phyloP scores from a whole-genome alignment of 768 basidiomycete genomes.

The Cyathus striatus region DNA sequence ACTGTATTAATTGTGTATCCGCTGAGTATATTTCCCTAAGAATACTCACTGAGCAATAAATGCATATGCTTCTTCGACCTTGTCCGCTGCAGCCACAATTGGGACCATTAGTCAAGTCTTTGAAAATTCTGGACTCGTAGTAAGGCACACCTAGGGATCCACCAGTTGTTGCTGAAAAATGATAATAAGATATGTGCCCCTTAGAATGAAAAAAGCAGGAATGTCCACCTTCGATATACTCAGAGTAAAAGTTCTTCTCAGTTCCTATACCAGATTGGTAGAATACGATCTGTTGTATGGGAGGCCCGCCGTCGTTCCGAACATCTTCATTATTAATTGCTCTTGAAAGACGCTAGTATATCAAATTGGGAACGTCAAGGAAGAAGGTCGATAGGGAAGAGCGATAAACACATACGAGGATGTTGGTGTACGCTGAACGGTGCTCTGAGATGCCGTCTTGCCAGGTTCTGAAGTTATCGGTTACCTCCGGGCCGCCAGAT shows the following conservation, averaged over 20 bases:
- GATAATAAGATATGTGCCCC: not conserved
- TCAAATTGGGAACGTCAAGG: too few species aligned
- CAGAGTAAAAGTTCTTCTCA: slow-evolving; percentile 50
- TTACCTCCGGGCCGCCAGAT: slow-evolving; percentile 1
- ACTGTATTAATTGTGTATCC: not conserved
- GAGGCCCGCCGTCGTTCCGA: slow-evolving; percentile 20
- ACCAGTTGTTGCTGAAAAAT: slow-evolving; percentile 53
- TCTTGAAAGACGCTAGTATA: slow-evolving; percentile 45
- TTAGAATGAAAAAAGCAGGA: not conserved
- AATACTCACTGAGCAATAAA: slow-evolving; percentile 70
- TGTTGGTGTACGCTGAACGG: slow-evolving; percentile 49
- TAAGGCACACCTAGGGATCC: slow-evolving; percentile 45
- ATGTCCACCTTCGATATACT: slow-evolving; percentile 52
- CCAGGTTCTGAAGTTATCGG: slow-evolving; percentile 50
- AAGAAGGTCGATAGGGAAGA: too few species aligned
- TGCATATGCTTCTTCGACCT: slow-evolving; percentile 76
- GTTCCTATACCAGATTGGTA: slow-evolving; percentile 62
- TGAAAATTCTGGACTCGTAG: slow-evolving; percentile 2
- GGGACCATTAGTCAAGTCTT: slow-evolving; percentile 4
- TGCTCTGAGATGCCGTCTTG: slow-evolving; percentile 53
- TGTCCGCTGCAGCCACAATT: slow-evolving; percentile 44
- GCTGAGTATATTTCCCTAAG: not conserved
- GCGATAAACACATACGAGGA: slow-evolving; percentile 36
- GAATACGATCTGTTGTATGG: slow-evolving; percentile 58
- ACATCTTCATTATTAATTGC: slow-evolving; percentile 45